Conservation (phyloP, 352 stramenopile species). For the Pythium utonaiense region DNA sequence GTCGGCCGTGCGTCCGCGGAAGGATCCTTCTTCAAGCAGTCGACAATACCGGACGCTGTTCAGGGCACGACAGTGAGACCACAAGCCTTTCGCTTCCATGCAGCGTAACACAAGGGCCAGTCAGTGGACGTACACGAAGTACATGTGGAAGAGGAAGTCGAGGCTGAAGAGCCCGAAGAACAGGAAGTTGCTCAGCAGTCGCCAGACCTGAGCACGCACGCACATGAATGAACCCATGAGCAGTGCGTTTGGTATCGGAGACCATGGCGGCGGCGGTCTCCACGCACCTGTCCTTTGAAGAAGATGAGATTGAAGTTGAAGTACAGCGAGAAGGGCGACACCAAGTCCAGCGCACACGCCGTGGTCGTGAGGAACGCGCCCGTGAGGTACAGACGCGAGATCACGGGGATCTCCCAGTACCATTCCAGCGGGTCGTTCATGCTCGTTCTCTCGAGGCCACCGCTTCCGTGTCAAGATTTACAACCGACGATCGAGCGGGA, state of each 20-base stretch:
- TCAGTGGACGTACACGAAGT: conserved; percentile 91
- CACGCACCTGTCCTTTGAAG: conserved; percentile 92
- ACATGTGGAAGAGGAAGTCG: conserved; percentile 99
- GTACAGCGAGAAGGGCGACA: conserved; percentile 96
- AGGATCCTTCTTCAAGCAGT: conserved; percentile 98
- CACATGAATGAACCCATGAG: background rate
- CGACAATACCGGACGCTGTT: conserved; percentile 92
- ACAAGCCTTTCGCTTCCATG: too few relatives aligned
- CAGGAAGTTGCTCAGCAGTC: conserved; percentile 97
- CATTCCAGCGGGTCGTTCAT: conserved; percentile 91
- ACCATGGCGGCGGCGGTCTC: too few relatives aligned
- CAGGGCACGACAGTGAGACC: too few relatives aligned
- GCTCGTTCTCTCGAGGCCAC: background rate
- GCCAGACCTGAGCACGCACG: conserved; percentile 78
- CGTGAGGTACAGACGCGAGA: conserved; percentile 97
- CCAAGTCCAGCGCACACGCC: conserved; percentile 94
- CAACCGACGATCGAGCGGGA: background rate
- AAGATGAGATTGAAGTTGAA: conserved; percentile 97
- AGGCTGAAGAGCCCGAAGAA: conserved; percentile 99
- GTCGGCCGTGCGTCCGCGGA: conserved; percentile 94
- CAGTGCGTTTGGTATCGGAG: too few relatives aligned
- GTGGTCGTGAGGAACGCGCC: conserved; percentile 96
- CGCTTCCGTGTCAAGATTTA: background rate
- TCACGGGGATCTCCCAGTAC: conserved; percentile 99
- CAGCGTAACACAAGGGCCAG: too few relatives aligned